Evolutionary conservation across 352 stramenopile species (phyloP).

Genomic region (Pythium phragmitis): DNA sequence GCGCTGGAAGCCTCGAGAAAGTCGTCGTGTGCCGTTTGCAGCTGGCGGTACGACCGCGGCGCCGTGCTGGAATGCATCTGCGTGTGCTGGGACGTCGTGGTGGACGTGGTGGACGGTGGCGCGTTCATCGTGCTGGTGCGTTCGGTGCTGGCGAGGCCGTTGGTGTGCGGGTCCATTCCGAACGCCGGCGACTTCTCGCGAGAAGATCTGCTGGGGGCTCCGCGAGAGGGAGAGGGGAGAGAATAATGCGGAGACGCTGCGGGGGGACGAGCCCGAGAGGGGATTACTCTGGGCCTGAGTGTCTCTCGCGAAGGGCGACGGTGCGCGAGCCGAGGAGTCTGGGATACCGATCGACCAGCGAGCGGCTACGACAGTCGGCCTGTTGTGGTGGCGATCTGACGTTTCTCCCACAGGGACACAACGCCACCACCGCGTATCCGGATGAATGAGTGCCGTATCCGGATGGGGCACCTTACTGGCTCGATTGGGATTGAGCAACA

Average conservation of each 20-base stretch:
- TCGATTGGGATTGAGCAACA: conserved; percentile 22
- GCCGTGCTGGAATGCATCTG: background rate
- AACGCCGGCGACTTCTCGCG: background rate
- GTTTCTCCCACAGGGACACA: conserved; percentile 29
- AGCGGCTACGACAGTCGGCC: conserved; percentile 9
- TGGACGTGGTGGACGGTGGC: conserved; percentile 10
- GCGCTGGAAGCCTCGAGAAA: conserved; percentile 38
- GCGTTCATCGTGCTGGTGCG: background rate
- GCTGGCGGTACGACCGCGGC: conserved; percentile 15
- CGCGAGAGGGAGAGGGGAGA: background rate
- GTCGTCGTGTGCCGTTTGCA: conserved; percentile 15
- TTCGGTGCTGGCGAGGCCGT: background rate
- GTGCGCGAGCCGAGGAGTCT: background rate
- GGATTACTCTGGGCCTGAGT: background rate
- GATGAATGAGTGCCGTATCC: conserved; percentile 18
- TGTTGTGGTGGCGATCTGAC: conserved; percentile 23
- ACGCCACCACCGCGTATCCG: conserved; percentile 16
- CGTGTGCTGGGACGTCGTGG: background rate
- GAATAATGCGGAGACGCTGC: background rate
- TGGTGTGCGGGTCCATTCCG: conserved; percentile 3
- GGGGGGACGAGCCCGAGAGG: too few relatives aligned
- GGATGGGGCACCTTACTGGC: conserved; percentile 20
- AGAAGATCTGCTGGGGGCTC: background rate
- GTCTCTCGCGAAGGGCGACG: background rate
- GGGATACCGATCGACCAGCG: conserved; percentile 1